These are phyloP conservation scores for Wickerhamomyces kurtzmanii DNA, from an alignment of 805 yeast genomes.

Conservation along the genomic window DNA sequence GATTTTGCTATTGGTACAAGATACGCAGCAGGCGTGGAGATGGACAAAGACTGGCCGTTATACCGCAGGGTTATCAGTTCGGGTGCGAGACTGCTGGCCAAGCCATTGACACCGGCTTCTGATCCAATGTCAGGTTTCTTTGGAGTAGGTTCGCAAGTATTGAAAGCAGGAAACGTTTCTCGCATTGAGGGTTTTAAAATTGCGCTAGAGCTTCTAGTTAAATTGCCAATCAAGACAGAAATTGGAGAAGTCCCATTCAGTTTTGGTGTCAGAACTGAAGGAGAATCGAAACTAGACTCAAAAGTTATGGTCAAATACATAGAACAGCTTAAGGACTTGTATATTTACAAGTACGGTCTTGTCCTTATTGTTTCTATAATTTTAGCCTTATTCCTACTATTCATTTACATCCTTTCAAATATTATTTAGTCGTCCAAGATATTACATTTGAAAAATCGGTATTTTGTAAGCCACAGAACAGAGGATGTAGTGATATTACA, in stretches of 20 bases:
- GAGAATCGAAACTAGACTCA: slow-evolving; percentile 39
- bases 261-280: slow-evolving; percentile 44
- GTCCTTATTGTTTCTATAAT: slow-evolving; percentile 24
- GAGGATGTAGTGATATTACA: too few species aligned
- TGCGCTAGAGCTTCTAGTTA: slow-evolving; percentile 37
- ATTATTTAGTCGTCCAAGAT: too few species aligned
- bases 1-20: slow-evolving; percentile 41
- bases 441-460: too few species aligned
- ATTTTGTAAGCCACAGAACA: too few species aligned
- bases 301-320: slow-evolving; percentile 39
- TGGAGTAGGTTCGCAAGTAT: slow-evolving; percentile 36
- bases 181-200: slow-evolving; percentile 38
- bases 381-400: slow-evolving; percentile 18
- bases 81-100: slow-evolving; percentile 38
- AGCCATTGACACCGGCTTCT: slow-evolving; percentile 38
- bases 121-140: slow-evolving; percentile 47
- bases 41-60: slow-evolving; percentile 44
- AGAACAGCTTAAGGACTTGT: slow-evolving; percentile 34
- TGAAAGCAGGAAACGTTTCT: slow-evolving; percentile 25
- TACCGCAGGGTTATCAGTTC: slow-evolving; percentile 38
- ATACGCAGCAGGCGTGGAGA: slow-evolving; percentile 45
- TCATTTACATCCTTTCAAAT: slow-evolving; percentile 16
- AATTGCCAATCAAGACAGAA: slow-evolving; percentile 23
- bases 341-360: slow-evolving; percentile 34
- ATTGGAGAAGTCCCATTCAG: slow-evolving; percentile 41